Percentiles rank a stretch among this genome's conserved stretches.
phyloP scores from a whole-genome alignment of 768 basidiomycete species.

The Mycena indigotica region DNA sequence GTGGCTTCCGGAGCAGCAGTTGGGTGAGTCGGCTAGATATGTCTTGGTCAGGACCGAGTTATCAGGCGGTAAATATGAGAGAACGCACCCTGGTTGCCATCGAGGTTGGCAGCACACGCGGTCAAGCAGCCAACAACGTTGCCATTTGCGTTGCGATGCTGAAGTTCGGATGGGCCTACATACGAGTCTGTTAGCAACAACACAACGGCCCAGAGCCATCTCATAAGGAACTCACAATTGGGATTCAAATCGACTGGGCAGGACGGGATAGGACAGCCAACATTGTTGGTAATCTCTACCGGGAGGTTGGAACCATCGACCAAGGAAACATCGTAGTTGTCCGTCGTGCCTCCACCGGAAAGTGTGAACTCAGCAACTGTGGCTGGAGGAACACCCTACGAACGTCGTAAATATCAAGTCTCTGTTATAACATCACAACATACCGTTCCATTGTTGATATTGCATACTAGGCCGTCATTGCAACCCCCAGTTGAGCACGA shows the following conservation, averaged over 20 bases:
- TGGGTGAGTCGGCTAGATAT: constrained; percentile 3
- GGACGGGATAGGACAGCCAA: constrained; percentile 38
- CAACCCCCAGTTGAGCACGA: constrained; percentile 48
- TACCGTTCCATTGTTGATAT: constrained; percentile 29
- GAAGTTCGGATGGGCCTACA: constrained; percentile 11
- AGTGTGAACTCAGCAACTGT: constrained; percentile 49
- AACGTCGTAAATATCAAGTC: background rate
- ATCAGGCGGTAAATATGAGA: constrained; percentile 16
- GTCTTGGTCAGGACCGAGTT: constrained; percentile 1
- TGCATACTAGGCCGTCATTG: constrained; percentile 47
- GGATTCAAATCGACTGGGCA: constrained; percentile 49
- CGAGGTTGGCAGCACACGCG: constrained; percentile 17
- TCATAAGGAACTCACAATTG: constrained; percentile 24
- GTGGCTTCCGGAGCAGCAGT: constrained; percentile 11
- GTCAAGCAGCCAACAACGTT: constrained; percentile 8
- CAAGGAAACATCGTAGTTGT: constrained; percentile 42
- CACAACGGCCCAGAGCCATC: too few relatives aligned
- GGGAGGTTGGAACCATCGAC: constrained; percentile 51
- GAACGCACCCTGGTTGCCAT: constrained; percentile 20
- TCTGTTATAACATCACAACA: too few relatives aligned
- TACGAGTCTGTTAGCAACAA: background rate
- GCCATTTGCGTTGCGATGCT: constrained; percentile 1
- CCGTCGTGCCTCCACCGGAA: constrained; percentile 28
- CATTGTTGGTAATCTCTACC: constrained; percentile 40
- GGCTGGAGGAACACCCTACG: constrained; percentile 45